Evolutionary conservation across 257 asterid genomes (phyloP).

Genomic region (Paulownia fortunei): DNA sequence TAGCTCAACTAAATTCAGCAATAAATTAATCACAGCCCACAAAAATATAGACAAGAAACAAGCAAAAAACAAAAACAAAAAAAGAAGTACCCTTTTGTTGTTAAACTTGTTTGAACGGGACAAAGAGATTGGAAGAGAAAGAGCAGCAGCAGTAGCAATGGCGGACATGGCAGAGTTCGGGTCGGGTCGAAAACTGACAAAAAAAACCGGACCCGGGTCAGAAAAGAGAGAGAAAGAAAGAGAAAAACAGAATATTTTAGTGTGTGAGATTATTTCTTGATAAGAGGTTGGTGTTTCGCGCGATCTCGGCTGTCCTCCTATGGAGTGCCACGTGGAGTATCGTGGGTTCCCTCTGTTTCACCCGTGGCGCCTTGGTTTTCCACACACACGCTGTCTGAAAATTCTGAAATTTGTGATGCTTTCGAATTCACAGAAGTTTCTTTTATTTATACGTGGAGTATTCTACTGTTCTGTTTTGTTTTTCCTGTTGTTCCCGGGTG

Average conservation of each 20-base stretch:
- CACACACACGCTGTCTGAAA: constrained; percentile 43
- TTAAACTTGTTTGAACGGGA: constrained; percentile 55
- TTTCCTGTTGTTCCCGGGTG: background rate
- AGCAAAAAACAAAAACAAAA: background rate
- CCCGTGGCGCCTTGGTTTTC: constrained; percentile 53
- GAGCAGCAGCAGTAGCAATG: constrained; percentile 87
- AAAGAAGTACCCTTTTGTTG: constrained; percentile 60
- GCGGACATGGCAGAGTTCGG: constrained; percentile 67
- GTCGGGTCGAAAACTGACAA: constrained; percentile 32
- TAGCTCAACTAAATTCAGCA: constrained; percentile 1
- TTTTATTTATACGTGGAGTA: background rate
- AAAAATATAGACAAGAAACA: background rate
- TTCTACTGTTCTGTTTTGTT: background rate
- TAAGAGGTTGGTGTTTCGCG: constrained; percentile 65
- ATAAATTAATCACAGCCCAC: background rate
- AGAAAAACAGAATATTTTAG: constrained; percentile 11
- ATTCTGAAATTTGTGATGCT: background rate
- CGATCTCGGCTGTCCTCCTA: constrained; percentile 69
- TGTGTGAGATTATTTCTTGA: constrained; percentile 50
- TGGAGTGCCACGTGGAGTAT: constrained; percentile 57
- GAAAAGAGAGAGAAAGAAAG: constrained; percentile 28
- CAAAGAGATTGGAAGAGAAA: constrained; percentile 70
- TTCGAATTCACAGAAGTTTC: too few species aligned
- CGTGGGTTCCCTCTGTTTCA: constrained; percentile 32
- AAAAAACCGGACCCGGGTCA: constrained; percentile 23